Base-by-base conservation (phyloP, 202 grass and related monocot genomes). In the Setaria italica region DNA sequence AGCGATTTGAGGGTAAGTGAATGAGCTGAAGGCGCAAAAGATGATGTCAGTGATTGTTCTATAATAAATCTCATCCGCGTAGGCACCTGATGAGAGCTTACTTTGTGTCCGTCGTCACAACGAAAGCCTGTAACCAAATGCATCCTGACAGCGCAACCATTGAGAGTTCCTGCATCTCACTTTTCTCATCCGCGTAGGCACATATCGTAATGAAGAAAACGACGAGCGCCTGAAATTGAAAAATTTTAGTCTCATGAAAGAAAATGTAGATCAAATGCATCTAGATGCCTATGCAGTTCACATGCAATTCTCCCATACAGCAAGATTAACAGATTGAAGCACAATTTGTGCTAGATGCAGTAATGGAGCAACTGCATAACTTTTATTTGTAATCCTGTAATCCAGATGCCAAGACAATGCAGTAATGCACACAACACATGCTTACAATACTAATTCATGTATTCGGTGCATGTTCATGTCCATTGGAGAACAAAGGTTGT, bases 71-170 rank as follows among this genome's bases (percentile, higher is more conserved):
- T 39, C 70, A 30, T 15, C 29, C 29, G 42, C 20, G 51, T 75
- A 80, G 56, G 29, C 47, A 90, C 30, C 4, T 5, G 46, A 17
- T 33, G 32, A 21, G 58, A 73, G 74, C 89, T 89, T 89, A 95
- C 95, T 95, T 94, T 68, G 91, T 94, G 37, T 98, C 95, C 57
- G 95, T 65, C 1, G 88, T 93, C 57, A 98, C 90, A 76, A 98
- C 86, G 82, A 98, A 98, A 70, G 95, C 91, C 84, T 98, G 95
- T 37, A 98, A 89, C 93, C 92, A 98, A 84, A 98, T 95, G 73
- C 93, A 93, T 58, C 95, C 93, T 39, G 95, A 98, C 17, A 98
- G 89, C 34, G 93, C 89, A 76, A 98, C 91, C 93, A 98, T 94
- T 51, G 93, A 90, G 20, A 98, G 86, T 84, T 98, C 89, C 84